Percentiles rank a stretch among this genome's conserved stretches.
Conservation (phyloP, 2,329 filamentous ascomycete genomes). For the Paraphoma chrysanthemicola region DNA sequence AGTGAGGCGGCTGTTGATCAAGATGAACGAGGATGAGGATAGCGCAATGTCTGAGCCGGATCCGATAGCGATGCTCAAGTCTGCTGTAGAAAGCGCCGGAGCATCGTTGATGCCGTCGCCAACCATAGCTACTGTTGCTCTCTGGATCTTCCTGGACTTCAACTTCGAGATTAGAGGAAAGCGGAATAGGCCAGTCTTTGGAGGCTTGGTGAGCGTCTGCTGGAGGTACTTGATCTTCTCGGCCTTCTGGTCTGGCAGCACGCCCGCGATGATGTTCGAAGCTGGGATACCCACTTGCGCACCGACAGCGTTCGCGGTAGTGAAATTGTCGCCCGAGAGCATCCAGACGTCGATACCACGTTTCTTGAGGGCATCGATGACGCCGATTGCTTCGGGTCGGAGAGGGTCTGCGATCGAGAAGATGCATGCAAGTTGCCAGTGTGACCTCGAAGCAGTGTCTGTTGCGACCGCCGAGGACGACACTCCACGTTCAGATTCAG, state of each 20-base stretch:
- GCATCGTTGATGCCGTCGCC: constrained; percentile 90
- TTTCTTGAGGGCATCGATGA: constrained; percentile 69
- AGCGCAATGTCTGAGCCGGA: constrained; percentile 84
- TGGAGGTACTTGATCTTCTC: constrained; percentile 67
- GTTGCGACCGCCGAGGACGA: constrained; percentile 8
- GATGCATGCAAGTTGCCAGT: constrained; percentile 62
- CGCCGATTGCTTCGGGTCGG: constrained; percentile 71
- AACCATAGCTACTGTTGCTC: constrained; percentile 77
- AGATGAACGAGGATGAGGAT: constrained; percentile 80
- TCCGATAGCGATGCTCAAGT: constrained; percentile 83
- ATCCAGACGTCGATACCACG: constrained; percentile 82
- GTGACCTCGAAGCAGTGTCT: no score
- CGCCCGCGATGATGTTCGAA: constrained; percentile 81
- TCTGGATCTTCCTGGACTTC: constrained; percentile 22
- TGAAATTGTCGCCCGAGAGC: constrained; percentile 89
- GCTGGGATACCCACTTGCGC: constrained; percentile 74
- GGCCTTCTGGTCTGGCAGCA: constrained; percentile 83
- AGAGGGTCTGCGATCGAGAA: constrained; percentile 84
- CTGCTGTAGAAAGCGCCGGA: constrained; percentile 78
- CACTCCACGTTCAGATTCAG: not conserved
- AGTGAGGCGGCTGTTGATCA: constrained; percentile 73
- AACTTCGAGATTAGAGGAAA: constrained; percentile 19
- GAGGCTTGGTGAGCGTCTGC: constrained; percentile 36
- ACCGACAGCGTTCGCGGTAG: constrained; percentile 83
- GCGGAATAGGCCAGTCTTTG: constrained; percentile 22